These are phyloP conservation scores for Allium cepa DNA, from an alignment of 106 monocot genomes.

Conservation along the genomic window DNA sequence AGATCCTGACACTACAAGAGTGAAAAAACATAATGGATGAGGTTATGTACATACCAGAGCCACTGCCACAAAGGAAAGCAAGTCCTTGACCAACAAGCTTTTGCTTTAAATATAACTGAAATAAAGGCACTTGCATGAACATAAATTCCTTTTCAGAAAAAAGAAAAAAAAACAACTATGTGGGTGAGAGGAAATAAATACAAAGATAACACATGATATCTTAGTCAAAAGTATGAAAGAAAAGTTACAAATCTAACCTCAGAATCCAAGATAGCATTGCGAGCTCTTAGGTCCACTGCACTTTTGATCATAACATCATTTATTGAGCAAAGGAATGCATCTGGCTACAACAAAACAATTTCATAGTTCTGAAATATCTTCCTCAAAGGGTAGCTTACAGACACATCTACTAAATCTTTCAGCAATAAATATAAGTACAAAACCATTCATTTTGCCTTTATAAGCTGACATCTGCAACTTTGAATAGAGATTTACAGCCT, in stretches of 20 bases:
- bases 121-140: background rate
- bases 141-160: background rate
- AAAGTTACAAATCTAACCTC: conserved; percentile 38
- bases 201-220: too few species aligned
- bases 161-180: too few species aligned
- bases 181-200: too few species aligned
- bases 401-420: too few species aligned
- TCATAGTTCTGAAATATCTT: background rate
- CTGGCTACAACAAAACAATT: conserved; percentile 64
- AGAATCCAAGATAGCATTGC: conserved; percentile 53
- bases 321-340: conserved; percentile 95
- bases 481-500: too few species aligned
- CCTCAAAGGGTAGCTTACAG: background rate
- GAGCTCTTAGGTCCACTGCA: conserved; percentile 57
- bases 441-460: too few species aligned
- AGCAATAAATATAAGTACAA: too few species aligned
- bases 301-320: conserved; percentile 73
- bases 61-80: conserved; percentile 86
- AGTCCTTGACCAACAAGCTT: conserved; percentile 91
- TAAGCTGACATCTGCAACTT: too few species aligned
- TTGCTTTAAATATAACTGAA: conserved; percentile 76
- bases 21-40: background rate
- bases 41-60: conserved; percentile 45
- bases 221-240: too few species aligned
- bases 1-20: too few species aligned